Conservation (phyloP, 345 rosid species). For the Dimocarpus longan region DNA sequence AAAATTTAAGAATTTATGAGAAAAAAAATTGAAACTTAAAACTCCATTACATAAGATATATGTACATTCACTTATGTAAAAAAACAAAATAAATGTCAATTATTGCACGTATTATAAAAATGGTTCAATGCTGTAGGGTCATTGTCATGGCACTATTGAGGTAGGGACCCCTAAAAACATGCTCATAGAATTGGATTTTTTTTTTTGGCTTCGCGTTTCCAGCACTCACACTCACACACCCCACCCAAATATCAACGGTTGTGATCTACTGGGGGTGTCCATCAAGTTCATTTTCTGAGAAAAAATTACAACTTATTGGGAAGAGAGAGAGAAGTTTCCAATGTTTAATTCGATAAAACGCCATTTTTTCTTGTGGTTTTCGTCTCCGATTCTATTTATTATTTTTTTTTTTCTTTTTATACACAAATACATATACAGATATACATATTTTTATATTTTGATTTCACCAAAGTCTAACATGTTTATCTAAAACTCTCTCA, state of each 20-base stretch:
- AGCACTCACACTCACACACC: conserved; percentile 8
- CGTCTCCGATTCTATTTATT: conserved; percentile 24
- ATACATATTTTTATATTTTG: conserved; percentile 15
- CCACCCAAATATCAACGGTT: conserved; percentile 19
- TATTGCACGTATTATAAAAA: no score
- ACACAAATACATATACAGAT: no score
- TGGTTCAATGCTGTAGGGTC: conserved; percentile 12
- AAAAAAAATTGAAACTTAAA: no score
- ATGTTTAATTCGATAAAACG: conserved; percentile 37
- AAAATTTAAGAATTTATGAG: no score
- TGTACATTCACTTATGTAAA: no score
- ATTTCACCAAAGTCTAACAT: conserved; percentile 29
- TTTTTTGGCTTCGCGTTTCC: neutral
- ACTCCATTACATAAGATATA: no score
- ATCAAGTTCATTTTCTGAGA: conserved; percentile 9
- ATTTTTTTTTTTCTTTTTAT: no score
- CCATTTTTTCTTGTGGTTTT: conserved; percentile 41
- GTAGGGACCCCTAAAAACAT: conserved; percentile 19
- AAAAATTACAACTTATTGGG: neutral
- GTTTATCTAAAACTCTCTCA: conserved; percentile 28
- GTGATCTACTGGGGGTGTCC: conserved; percentile 23
- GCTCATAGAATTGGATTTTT: conserved; percentile 23
- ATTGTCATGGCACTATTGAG: neutral
- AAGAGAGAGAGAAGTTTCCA: conserved; percentile 33
- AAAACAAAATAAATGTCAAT: no score